Percentiles rank a stretch among this genome's conserved stretches.
Evolutionary conservation across 2,329 filamentous ascomycete species (phyloP).

Genomic region (Ambrosiella beaveri): DNA sequence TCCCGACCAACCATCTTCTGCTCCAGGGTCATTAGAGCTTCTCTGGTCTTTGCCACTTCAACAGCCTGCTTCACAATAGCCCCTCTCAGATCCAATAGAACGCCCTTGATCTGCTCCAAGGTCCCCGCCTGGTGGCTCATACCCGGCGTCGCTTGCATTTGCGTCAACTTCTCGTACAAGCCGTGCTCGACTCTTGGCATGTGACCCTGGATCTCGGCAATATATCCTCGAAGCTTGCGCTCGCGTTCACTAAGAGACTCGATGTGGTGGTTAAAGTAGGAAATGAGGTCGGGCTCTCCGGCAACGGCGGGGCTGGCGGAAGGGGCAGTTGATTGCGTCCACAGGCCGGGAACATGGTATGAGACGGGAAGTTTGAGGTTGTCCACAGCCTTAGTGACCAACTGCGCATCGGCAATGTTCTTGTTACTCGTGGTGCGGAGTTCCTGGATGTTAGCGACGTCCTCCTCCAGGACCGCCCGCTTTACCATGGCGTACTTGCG

Average conservation of each 20-base stretch:
- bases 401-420: conserved; percentile 52
- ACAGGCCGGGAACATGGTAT: conserved; percentile 32
- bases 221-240: conserved; percentile 26
- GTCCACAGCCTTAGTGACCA: conserved; percentile 57
- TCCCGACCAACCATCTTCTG: conserved; percentile 20
- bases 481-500: conserved; percentile 30
- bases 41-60: conserved; percentile 27
- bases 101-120: conserved; percentile 21
- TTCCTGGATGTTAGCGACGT: conserved; percentile 45
- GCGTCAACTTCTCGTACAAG: conserved; percentile 22
- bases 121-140: conserved; percentile 12
- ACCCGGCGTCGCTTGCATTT: conserved; percentile 15
- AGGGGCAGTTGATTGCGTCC: conserved; percentile 19
- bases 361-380: conserved; percentile 52
- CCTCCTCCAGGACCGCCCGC: conserved; percentile 29
- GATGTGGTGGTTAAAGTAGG: conserved; percentile 28
- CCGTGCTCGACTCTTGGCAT: conserved; percentile 32
- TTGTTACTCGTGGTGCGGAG: conserved; percentile 42
- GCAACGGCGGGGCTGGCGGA: conserved; percentile 23
- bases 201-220: conserved; percentile 29
- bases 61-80: conserved; percentile 26
- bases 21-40: conserved; percentile 25
- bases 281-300: conserved; percentile 27
- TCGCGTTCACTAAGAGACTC: conserved; percentile 28
- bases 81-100: conserved; percentile 24